phyloP scores from a whole-genome alignment of 1,284 basidiomycete species.

The Sanghuangporus weigelae region DNA sequence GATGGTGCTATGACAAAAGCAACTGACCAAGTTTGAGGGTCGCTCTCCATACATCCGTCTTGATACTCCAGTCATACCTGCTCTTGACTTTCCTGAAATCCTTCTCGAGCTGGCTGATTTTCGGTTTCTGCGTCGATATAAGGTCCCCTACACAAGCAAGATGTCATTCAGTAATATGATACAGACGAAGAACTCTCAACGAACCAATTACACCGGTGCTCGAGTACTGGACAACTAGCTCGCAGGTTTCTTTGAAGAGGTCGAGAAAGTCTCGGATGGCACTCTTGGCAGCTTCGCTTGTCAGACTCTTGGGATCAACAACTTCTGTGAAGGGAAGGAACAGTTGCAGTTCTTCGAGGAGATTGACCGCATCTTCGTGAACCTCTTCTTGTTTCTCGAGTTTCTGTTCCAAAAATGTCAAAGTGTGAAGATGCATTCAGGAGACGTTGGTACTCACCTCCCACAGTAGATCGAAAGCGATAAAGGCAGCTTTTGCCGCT shows the following conservation, averaged over 20 bases:
- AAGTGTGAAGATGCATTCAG: not conserved
- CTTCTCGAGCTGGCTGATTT: not conserved
- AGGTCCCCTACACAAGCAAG: not conserved
- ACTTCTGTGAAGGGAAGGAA: not conserved
- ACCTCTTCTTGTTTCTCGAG: not conserved
- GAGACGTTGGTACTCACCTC: not conserved
- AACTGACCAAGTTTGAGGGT: not conserved
- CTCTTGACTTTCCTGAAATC: not conserved
- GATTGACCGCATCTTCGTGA: not conserved
- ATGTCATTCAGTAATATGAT: not conserved
- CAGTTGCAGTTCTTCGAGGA: not conserved
- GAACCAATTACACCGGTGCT: not conserved
- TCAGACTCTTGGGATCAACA: not conserved
- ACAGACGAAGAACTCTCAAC: not conserved
- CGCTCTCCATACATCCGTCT: not conserved
- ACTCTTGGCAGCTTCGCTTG: not conserved
- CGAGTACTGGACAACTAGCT: not conserved
- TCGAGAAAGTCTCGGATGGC: not conserved
- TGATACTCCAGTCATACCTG: slow-evolving; percentile 2
- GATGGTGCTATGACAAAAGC: not conserved
- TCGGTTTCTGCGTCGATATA: not conserved
- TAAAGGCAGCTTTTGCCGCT: not conserved
- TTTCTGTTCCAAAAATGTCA: not conserved
- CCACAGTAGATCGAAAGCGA: not conserved
- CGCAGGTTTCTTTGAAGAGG: not conserved